These are phyloP conservation scores for Eucalyptus cloeziana DNA, from an alignment of 345 rosid species.

Conservation along the genomic window DNA sequence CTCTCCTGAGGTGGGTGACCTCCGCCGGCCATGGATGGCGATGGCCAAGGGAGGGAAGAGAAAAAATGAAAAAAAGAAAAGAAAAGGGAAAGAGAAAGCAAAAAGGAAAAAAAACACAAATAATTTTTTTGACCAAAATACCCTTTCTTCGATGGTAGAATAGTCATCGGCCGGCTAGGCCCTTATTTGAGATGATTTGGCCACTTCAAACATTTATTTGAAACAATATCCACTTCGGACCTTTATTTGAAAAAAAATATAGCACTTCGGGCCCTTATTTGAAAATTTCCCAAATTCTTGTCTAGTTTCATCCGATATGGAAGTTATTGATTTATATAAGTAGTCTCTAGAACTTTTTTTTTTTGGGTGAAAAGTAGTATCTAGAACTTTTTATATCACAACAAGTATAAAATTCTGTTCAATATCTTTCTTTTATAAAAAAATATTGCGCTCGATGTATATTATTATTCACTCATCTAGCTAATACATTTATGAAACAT, in stretches of 20 bases:
- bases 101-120: too few relatives aligned
- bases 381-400: neutral
- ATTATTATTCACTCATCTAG: neutral
- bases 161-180: too few relatives aligned
- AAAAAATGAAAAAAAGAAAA: too few relatives aligned
- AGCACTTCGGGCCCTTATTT: too few relatives aligned
- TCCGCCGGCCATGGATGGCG: rapidly evolving
- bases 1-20: too few relatives aligned
- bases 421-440: too few relatives aligned
- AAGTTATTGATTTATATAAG: neutral
- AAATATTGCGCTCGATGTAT: neutral
- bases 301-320: neutral
- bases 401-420: rapidly evolving
- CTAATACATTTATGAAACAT: neutral
- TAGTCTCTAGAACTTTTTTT: neutral
- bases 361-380: neutral
- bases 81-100: rapidly evolving
- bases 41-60: too few relatives aligned
- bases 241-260: too few relatives aligned
- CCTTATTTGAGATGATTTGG: too few relatives aligned
- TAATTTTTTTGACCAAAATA: too few relatives aligned
- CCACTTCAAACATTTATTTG: rapidly evolving
- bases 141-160: too few relatives aligned
- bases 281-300: neutral
- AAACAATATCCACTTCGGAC: too few relatives aligned